Base-by-base conservation (phyloP, 192 early-diverging fungal species). In the Mortierella antarctica region DNA sequence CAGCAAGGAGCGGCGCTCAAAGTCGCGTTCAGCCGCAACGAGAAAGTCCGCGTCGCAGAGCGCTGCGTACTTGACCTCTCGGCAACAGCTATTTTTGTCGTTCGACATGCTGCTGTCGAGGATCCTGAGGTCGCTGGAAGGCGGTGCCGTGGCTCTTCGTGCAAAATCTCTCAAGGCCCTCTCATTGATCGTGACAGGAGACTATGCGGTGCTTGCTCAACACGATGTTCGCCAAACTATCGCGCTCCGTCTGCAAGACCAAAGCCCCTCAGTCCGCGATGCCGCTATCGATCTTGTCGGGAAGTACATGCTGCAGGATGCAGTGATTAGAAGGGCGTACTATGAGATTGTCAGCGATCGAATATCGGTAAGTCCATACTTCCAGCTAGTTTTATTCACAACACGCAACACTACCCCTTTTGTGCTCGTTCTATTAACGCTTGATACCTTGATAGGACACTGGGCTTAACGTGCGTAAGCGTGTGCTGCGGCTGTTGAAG, bases 251-350 rank as follows among this genome's bases (percentile, higher is more conserved):
- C 72, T 98, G 42, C 89, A 93, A 56, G 97, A 98, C 73, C 83
- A 84, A 55, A 95, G 94, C 20, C 89, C 95, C 18, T 87, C 89
- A 11, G 97, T 98, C 17, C 90, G 97, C 44, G 97, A 97, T 85
- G 94, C 93, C 11, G 93, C 96, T 7, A 91, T 96, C n/a, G 93
- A 97, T 57, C 74, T 98, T 40, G 87, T 97, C 44, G 94, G 94
- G 18, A 93, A 92, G 62, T 94, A 95, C 67, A 78, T 96, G 55
- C 86, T 90, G 7, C 85, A 88, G 60, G 88, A 92, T 44, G 82
- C 85, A 10, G 86, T 82, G 56, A 86, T 97, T 18, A 87, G 92
- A 2, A 76, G 71, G 31, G 86, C 95, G 61, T 95, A 97, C 72
- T 97, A 96, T 67, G 88, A 90, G 42, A 83, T 94, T 49, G 86